phyloP scores from a whole-genome alignment of 495 filamentous ascomycete species.

The Penicillium coprophilum region DNA sequence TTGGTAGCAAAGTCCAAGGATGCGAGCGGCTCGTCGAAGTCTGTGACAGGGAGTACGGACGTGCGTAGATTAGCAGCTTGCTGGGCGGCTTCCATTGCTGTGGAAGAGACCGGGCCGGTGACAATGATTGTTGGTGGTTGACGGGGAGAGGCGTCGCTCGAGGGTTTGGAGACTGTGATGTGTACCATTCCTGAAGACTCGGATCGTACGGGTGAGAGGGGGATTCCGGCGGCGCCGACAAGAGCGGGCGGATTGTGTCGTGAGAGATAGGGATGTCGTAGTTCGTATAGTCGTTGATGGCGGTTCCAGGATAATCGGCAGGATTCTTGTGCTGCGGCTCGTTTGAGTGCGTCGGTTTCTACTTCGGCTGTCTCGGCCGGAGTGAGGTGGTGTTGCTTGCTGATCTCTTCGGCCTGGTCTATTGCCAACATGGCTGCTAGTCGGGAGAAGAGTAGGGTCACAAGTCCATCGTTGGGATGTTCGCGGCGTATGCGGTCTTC shows the following conservation, averaged over 20 bases:
- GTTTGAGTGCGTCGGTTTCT: conserved; percentile 57
- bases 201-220: conserved; percentile 56
- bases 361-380: conserved; percentile 45
- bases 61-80: conserved; percentile 44
- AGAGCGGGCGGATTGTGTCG: conserved; percentile 52
- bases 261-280: conserved; percentile 67
- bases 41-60: conserved; percentile 45
- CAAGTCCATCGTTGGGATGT: conserved; percentile 63
- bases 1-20: conserved; percentile 50
- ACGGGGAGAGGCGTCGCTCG: conserved; percentile 20
- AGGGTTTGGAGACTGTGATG: conserved; percentile 43
- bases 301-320: conserved; percentile 70
- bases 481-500: conserved; percentile 57
- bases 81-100: conserved; percentile 36
- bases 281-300: conserved; percentile 60
- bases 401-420: conserved; percentile 55
- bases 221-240: conserved; percentile 57
- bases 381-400: conserved; percentile 42
- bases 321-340: conserved; percentile 68
- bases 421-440: conserved; percentile 69
- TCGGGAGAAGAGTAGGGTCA: conserved; percentile 71
- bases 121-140: conserved; percentile 46
- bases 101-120: conserved; percentile 39
- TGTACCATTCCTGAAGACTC: conserved; percentile 38
- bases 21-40: conserved; percentile 46